Evolutionary conservation across 805 yeast genomes (phyloP), one percentile per base, ranked within the genome.

Genomic region (Candida suzukii): DNA sequence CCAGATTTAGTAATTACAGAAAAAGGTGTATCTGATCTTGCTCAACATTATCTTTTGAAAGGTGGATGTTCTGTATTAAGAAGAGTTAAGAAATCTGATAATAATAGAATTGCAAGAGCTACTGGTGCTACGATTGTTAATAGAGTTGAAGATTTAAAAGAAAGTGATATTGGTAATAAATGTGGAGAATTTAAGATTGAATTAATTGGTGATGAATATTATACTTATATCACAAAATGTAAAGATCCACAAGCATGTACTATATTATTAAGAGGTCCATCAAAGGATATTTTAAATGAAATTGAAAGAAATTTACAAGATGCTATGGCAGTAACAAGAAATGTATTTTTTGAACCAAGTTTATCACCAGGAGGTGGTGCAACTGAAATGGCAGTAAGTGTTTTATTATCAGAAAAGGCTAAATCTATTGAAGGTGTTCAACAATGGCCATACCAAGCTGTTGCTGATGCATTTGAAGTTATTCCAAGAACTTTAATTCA

Each of bases 351-450:
- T 52, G 95, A 91, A 62, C 99, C 99, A 40, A 78, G 90, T 33
- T 74, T 93, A 58, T 76, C 96, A 2, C 99, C 99, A 38, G 99
- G 99, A 55, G 99, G 99, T 46, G 99, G 99, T 54, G 99, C 99
- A 40, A 91, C 97, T 24, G 99, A 93, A 68, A 93, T 93, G 98
- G 98, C 98, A 3, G 88, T 93, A 31, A 74, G 91, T 45, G 97
- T 93, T 25, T 78, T 73, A 50, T 73, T 93, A 45, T 76, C 95
- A 16, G 96, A 90, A 60, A 83, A 78, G 67, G 96, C 98, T 38
- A 91, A 88, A 69, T 73, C 80, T 39, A 77, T 93, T 51, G 96
- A 88, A 62, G 99, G 98, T 46, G 83, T 91, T 43, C 90, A 85
- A 44, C 99, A 93, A 67, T 91, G 96, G 95, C 99, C 99, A 38